Percentiles rank a stretch among this genome's conserved stretches.
Conservation (phyloP, 208 protist genomes). For the Leishmania mexicana region DNA sequence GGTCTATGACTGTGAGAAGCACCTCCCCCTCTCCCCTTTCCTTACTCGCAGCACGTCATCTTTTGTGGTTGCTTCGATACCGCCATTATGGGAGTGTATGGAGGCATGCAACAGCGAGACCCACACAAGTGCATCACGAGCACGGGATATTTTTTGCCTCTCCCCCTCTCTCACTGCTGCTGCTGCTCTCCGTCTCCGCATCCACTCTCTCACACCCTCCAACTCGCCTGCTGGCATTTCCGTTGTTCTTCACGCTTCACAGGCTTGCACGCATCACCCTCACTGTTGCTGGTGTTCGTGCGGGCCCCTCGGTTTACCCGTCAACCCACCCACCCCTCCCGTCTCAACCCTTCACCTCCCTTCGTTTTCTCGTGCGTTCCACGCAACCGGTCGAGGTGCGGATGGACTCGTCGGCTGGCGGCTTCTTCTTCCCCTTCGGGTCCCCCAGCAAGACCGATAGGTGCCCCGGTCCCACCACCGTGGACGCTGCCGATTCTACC, state of each 20-base stretch:
- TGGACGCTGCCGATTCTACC: not conserved
- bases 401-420: slow-evolving; percentile 7
- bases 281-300: not conserved
- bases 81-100: not conserved
- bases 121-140: not conserved
- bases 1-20: not conserved
- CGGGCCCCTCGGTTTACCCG: not conserved
- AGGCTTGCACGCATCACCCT: not conserved
- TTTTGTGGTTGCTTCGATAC: not conserved
- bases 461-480: not conserved
- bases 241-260: not conserved
- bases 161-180: not conserved
- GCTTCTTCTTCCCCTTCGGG: slow-evolving; percentile 37
- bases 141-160: not conserved
- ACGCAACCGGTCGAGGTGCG: not conserved
- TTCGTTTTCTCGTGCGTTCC: not conserved
- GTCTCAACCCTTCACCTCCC: not conserved
- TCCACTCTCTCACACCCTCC: not conserved
- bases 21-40: not conserved
- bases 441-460: not conserved
- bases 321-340: not conserved
- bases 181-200: not conserved
- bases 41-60: not conserved
- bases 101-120: not conserved
- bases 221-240: not conserved